Conservation (phyloP, 768 basidiomycete species). For the Dentipellis sp. region DNA sequence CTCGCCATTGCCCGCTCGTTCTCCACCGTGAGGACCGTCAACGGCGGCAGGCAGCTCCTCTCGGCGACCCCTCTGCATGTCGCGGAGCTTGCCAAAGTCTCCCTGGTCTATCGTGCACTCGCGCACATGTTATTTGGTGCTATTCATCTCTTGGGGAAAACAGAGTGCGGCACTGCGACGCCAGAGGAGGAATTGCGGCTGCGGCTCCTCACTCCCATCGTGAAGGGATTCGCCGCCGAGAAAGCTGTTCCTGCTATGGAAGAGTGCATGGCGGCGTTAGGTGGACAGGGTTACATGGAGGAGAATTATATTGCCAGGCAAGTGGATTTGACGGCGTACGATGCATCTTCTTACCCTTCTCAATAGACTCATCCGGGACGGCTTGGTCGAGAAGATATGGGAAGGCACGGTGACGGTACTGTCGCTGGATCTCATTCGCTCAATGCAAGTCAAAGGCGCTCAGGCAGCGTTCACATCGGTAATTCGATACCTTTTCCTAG, state of each 20-base stretch:
- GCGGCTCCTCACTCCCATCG: slow-evolving; percentile 57
- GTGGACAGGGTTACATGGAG: slow-evolving; percentile 80
- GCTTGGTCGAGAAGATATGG: slow-evolving; percentile 75
- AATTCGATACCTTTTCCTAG: slow-evolving; percentile 10
- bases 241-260: slow-evolving; percentile 57
- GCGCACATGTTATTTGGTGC: slow-evolving; percentile 55
- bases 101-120: slow-evolving; percentile 56
- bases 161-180: slow-evolving; percentile 45
- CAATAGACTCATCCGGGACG: slow-evolving; percentile 49
- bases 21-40: slow-evolving; percentile 48
- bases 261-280: slow-evolving; percentile 64
- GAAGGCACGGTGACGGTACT: slow-evolving; percentile 68
- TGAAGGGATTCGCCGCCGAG: slow-evolving; percentile 64
- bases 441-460: slow-evolving; percentile 34
- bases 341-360: neutral
- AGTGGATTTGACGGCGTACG: slow-evolving; percentile 1
- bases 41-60: slow-evolving; percentile 40
- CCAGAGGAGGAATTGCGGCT: slow-evolving; percentile 42
- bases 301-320: slow-evolving; percentile 62
- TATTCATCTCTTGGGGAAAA: slow-evolving; percentile 48
- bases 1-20: slow-evolving; percentile 60
- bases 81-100: slow-evolving; percentile 50
- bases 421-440: slow-evolving; percentile 55
- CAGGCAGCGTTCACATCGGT: slow-evolving; percentile 44
- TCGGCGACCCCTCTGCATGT: slow-evolving; percentile 54